Percentiles rank a stretch among this genome's conserved stretches.
Evolutionary conservation across 2,329 filamentous ascomycete species (phyloP).

Genomic region (Aureobasidium sp.): DNA sequence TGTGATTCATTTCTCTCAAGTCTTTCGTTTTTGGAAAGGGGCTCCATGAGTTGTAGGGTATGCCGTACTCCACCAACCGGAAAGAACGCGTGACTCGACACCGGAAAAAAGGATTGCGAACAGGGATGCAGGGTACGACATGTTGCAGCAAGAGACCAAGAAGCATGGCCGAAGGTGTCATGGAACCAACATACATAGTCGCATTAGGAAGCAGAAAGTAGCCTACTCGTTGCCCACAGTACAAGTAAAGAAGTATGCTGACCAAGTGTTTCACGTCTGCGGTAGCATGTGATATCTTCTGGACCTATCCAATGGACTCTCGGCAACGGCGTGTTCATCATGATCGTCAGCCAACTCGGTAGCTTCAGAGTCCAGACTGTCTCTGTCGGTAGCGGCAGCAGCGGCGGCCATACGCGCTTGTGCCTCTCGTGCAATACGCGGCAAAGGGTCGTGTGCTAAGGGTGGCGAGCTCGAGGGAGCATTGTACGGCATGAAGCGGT

Average conservation of each 20-base stretch:
- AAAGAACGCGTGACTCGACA: too few species aligned
- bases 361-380: constrained; percentile 12
- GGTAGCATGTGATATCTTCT: constrained; percentile 8
- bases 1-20: neutral
- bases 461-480: constrained; percentile 11
- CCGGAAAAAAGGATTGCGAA: neutral
- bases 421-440: constrained; percentile 2
- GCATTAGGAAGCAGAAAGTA: neutral
- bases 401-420: constrained; percentile 9
- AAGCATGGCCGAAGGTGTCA: neutral
- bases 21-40: too few species aligned
- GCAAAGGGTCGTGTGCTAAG: neutral
- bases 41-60: too few species aligned
- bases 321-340: neutral
- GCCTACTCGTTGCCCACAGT: neutral
- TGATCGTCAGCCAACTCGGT: constrained; percentile 11
- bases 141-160: neutral
- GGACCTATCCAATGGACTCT: constrained; percentile 1
- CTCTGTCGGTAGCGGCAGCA: neutral
- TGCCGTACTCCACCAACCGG: too few species aligned
- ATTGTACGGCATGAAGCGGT: constrained; percentile 7
- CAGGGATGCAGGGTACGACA: neutral
- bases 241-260: neutral
- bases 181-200: neutral
- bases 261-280: neutral